Percentiles rank a stretch among this genome's conserved stretches.
Conservation (phyloP, 768 basidiomycete genomes). For the Leucogyrophana mollusca region DNA sequence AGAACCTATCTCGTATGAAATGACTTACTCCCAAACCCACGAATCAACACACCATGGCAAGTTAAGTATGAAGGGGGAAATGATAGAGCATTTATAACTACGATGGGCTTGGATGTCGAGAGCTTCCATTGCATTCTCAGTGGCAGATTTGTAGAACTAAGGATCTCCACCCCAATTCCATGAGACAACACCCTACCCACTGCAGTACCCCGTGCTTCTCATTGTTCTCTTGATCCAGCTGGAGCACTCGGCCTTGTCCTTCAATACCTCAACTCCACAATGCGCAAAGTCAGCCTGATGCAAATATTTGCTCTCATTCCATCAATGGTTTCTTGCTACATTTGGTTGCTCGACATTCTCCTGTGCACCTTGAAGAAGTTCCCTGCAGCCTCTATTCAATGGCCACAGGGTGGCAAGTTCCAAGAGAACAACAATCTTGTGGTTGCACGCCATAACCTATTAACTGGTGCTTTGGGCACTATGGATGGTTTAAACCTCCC, state of each 20-base stretch:
- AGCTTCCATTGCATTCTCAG: conserved; percentile 35
- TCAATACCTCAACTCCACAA: conserved; percentile 41
- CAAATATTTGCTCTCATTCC: conserved; percentile 41
- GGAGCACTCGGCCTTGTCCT: conserved; percentile 41
- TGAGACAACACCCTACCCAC: conserved; percentile 19
- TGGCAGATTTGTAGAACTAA: conserved; percentile 28
- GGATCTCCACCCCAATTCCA: conserved; percentile 28
- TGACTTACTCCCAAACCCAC: conserved; percentile 36
- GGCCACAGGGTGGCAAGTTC: conserved; percentile 25
- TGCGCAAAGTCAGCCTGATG: conserved; percentile 33
- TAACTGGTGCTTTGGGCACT: conserved; percentile 36
- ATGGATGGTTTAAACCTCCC: conserved; percentile 40
- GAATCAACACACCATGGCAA: conserved; percentile 35
- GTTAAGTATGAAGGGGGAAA: conserved; percentile 24
- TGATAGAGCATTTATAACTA: conserved; percentile 44
- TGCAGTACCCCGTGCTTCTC: conserved; percentile 22
- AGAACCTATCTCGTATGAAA: too few species aligned
- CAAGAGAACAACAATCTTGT: conserved; percentile 17
- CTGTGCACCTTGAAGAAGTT: conserved; percentile 24
- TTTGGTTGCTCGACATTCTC: conserved; percentile 31
- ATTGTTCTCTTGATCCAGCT: conserved; percentile 28
- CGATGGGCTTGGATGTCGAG: conserved; percentile 41
- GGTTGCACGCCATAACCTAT: conserved; percentile 21
- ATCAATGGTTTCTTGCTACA: conserved; percentile 32
- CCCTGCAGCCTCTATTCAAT: conserved; percentile 24